Evolutionary conservation across 1,284 basidiomycete genomes (phyloP).

Genomic region (Lentinula novae-zelandiae): DNA sequence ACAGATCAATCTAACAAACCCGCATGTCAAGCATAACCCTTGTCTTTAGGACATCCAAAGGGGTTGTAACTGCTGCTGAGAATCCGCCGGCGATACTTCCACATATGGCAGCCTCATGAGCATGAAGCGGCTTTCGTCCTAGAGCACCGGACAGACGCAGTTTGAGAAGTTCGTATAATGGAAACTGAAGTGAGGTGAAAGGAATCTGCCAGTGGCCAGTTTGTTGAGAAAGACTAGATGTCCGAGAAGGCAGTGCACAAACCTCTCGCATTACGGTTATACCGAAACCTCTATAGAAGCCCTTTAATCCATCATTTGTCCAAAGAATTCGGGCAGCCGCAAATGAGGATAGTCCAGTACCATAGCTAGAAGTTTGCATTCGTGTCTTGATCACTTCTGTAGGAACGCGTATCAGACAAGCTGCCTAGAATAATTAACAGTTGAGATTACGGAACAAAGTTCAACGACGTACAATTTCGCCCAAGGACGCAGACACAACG

Average conservation of each 20-base stretch:
- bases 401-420: slow-evolving; percentile 90
- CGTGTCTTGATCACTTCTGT: slow-evolving; percentile 93
- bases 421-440: slow-evolving; percentile 50
- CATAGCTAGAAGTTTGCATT: slow-evolving; percentile 45
- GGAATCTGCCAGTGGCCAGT: slow-evolving; percentile 66
- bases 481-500: slow-evolving; percentile 77
- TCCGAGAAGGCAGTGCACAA: slow-evolving; percentile 2
- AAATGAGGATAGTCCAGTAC: slow-evolving; percentile 34
- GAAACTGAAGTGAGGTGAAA: slow-evolving; percentile 97
- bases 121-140: slow-evolving; percentile 54
- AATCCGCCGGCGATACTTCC: slow-evolving; percentile 90
- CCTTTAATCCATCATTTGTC: slow-evolving; percentile 32
- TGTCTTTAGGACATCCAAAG: slow-evolving; percentile 96
- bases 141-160: slow-evolving; percentile 48
- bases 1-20: slow-evolving; percentile 39
- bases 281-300: slow-evolving; percentile 45
- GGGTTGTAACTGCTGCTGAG: slow-evolving; percentile 90
- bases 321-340: slow-evolving; percentile 36
- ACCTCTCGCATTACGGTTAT: slow-evolving; percentile 48
- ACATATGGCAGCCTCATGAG: slow-evolving; percentile 87
- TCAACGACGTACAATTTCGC: slow-evolving; percentile 67
- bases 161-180: slow-evolving; percentile 92
- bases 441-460: too few relatives aligned
- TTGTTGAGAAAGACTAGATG: too few relatives aligned
- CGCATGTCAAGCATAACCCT: slow-evolving; percentile 92